A percentile compares a stretch with the other conserved stretches of the same genome.
phyloP scores from a whole-genome alignment of 164 flowering plant species.

The Aristolochia californica region DNA sequence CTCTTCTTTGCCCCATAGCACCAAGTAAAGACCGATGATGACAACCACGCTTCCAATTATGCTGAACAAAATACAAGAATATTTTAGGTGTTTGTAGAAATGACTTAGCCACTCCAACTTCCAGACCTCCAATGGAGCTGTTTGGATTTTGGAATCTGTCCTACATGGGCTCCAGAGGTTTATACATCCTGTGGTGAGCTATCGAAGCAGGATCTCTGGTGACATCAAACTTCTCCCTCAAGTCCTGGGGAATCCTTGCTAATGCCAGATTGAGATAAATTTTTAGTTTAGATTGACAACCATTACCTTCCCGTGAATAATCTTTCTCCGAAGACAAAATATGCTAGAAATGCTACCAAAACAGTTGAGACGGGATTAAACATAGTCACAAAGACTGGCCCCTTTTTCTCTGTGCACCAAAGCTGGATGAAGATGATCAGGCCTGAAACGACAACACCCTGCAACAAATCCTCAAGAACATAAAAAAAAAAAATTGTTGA shows the following conservation, averaged over 20 bases:
- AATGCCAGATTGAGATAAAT: neutral
- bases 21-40: slow-evolving; percentile 58
- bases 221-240: too few relatives aligned
- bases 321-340: slow-evolving; percentile 58
- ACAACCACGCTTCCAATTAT: slow-evolving; percentile 54
- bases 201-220: too few relatives aligned
- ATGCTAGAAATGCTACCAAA: slow-evolving; percentile 50
- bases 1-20: slow-evolving; percentile 75
- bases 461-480: slow-evolving; percentile 3
- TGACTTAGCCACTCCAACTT: too few relatives aligned
- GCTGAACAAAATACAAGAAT: slow-evolving; percentile 24
- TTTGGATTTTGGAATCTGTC: too few relatives aligned
- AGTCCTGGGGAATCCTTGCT: too few relatives aligned
- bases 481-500: neutral
- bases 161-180: too few relatives aligned
- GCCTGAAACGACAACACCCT: slow-evolving; percentile 69
- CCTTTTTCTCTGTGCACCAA: slow-evolving; percentile 70
- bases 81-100: too few relatives aligned
- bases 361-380: slow-evolving; percentile 68
- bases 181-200: too few relatives aligned
- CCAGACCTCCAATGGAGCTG: too few relatives aligned
- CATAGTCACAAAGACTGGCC: slow-evolving; percentile 85
- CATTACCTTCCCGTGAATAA: slow-evolving; percentile 60
- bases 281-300: neutral
- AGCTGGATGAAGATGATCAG: slow-evolving; percentile 45